phyloP scores from a whole-genome alignment of 2,329 filamentous ascomycete species.

The Penicillium sp. region DNA sequence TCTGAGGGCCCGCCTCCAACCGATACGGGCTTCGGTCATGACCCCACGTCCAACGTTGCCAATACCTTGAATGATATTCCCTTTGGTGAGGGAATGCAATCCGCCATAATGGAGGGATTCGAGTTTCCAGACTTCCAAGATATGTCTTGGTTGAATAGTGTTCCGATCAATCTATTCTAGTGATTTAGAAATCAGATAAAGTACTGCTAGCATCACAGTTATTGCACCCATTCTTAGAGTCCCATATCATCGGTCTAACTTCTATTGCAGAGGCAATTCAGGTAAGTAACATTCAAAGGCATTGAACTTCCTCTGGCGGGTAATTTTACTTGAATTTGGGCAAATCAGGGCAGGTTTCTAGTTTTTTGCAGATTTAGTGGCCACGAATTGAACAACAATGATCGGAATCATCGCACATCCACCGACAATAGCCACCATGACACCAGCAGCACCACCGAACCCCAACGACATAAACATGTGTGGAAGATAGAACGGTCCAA shows the following conservation, averaged over 20 bases:
- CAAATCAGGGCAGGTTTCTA: not conserved
- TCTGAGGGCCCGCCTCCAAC: slow-evolving; percentile 22
- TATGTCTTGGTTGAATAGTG: slow-evolving; percentile 42
- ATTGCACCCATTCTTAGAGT: not conserved
- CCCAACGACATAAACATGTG: slow-evolving; percentile 44
- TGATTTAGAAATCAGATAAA: not conserved
- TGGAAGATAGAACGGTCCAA: slow-evolving; percentile 42
- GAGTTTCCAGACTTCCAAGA: slow-evolving; percentile 39
- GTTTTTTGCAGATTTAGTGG: slow-evolving; percentile 8
- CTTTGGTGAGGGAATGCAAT: slow-evolving; percentile 34
- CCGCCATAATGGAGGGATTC: slow-evolving; percentile 31
- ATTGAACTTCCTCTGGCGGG: not conserved
- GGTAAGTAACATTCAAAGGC: no score
- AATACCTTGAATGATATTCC: slow-evolving; percentile 29
- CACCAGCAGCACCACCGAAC: slow-evolving; percentile 39
- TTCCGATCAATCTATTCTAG: slow-evolving; percentile 37
- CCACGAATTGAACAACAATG: slow-evolving; percentile 35
- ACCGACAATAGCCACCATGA: slow-evolving; percentile 44
- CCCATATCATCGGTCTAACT: not conserved
- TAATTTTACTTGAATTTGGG: no score
- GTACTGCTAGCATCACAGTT: not conserved
- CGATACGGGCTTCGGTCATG: slow-evolving; percentile 8
- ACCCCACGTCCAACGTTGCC: not conserved
- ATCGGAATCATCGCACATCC: slow-evolving; percentile 38
- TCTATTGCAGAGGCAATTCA: no score